A percentile compares a stretch with the other conserved stretches of the same genome.
Evolutionary conservation across 768 basidiomycete genomes (phyloP).

Genomic region (Cystobasidium ongulense): DNA sequence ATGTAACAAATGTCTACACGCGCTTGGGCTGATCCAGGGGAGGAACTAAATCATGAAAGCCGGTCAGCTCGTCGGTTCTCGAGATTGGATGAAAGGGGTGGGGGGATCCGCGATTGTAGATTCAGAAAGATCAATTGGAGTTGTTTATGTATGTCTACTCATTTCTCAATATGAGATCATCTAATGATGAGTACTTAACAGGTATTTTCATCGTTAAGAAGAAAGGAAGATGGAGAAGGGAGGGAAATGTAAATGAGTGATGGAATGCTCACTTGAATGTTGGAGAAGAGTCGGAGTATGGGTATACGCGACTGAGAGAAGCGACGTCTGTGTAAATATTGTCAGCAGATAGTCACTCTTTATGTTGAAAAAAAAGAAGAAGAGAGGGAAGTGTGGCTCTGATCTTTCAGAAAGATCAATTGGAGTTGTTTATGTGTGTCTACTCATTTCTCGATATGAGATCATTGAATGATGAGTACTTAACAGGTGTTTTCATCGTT

Average conservation of each 20-base stretch:
- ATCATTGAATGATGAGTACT: neutral
- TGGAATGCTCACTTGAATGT: no score
- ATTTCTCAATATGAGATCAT: slow-evolving; percentile 3
- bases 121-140: slow-evolving; percentile 30
- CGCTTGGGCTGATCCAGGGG: no score
- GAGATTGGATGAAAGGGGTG: no score
- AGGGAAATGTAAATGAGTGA: no score
- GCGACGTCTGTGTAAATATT: no score
- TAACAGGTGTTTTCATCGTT: neutral
- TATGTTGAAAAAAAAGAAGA: neutral
- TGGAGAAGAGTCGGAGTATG: no score
- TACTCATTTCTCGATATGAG: slow-evolving; percentile 14
- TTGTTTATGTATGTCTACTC: slow-evolving; percentile 14
- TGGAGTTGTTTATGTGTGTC: slow-evolving; percentile 20
- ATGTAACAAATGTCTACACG: no score
- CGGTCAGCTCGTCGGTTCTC: no score
- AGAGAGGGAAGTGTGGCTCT: neutral
- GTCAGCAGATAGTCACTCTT: neutral
- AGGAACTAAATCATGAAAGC: no score
- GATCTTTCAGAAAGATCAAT: slow-evolving; percentile 27
- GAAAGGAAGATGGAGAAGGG: no score
- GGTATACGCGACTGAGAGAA: no score
- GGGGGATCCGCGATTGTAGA: no score
- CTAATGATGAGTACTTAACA: neutral
- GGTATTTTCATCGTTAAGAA: slow-evolving; percentile 1